Evolutionary conservation across 1,139 yeast genomes (phyloP).

Genomic region (Nakaseomyces uthaithaninus): DNA sequence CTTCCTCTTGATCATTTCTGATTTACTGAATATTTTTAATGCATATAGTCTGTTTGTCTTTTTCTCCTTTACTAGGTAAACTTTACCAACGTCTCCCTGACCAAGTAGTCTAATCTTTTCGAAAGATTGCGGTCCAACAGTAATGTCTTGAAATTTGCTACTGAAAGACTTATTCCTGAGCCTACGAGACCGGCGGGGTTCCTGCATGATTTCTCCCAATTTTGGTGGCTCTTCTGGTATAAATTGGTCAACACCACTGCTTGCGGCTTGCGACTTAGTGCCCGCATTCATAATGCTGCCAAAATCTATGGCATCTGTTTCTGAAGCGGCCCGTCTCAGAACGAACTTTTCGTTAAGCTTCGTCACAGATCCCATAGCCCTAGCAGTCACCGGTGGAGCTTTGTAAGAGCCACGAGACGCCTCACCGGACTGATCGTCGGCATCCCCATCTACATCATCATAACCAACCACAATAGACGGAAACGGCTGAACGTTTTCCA

Average conservation of each 20-base stretch:
- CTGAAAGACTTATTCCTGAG: constrained; percentile 46
- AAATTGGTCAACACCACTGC: not conserved
- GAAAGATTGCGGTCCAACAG: constrained; percentile 79
- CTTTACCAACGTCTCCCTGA: constrained; percentile 97
- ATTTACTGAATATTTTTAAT: constrained; percentile 82
- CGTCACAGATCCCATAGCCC: constrained; percentile 11
- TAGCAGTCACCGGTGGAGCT: constrained; percentile 1
- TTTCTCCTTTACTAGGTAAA: constrained; percentile 81
- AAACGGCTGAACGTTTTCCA: constrained; percentile 18
- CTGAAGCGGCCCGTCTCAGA: constrained; percentile 24
- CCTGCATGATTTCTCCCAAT: constrained; percentile 10
- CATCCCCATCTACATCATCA: constrained; percentile 11
- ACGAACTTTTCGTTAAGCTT: constrained; percentile 13
- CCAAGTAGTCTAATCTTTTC: constrained; percentile 85
- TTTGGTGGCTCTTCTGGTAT: constrained; percentile 8
- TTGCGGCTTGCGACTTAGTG: not conserved
- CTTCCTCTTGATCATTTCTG: constrained; percentile 91
- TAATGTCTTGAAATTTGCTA: constrained; percentile 64
- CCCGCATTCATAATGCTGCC: not conserved
- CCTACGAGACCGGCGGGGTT: constrained; percentile 33
- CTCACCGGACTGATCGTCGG: not conserved
- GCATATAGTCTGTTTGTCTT: constrained; percentile 71
- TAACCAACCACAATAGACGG: constrained; percentile 24
- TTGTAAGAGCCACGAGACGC: constrained; percentile 4
- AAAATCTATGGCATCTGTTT: constrained; percentile 17